Conservation (phyloP, 2,329 filamentous ascomycete species). For the Phoma herbarum region DNA sequence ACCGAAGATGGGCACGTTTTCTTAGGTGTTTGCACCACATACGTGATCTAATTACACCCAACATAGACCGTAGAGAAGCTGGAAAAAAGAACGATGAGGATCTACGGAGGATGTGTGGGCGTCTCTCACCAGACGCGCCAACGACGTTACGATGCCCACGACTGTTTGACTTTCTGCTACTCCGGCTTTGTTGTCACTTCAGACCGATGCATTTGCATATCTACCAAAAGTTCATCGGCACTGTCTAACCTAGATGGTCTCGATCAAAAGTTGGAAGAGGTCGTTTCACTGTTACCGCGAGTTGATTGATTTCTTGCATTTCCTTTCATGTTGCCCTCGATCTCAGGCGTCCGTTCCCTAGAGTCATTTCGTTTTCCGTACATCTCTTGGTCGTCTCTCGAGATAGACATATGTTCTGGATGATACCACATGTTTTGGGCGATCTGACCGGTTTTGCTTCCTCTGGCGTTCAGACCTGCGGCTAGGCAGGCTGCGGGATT, state of each 20-base stretch:
- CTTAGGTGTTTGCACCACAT: conserved; percentile 26
- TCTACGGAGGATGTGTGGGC: conserved; percentile 26
- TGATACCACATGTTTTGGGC: conserved; percentile 44
- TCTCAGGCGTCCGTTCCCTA: conserved; percentile 21
- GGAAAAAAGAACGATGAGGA: conserved; percentile 27
- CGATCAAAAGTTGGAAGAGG: conserved; percentile 33
- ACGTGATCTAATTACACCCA: conserved; percentile 13
- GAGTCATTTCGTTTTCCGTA: conserved; percentile 18
- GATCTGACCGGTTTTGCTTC: conserved; percentile 33
- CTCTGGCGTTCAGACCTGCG: conserved; percentile 36
- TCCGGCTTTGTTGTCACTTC: conserved; percentile 37
- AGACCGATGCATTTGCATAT: conserved; percentile 39
- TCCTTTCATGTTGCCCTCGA: conserved; percentile 9
- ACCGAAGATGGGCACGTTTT: conserved; percentile 49
- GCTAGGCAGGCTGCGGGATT: conserved; percentile 28
- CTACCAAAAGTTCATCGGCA: conserved; percentile 37
- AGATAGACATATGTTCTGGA: conserved; percentile 30
- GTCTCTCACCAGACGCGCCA: conserved; percentile 23
- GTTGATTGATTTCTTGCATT: conserved; percentile 1
- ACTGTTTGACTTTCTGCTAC: conserved; percentile 36
- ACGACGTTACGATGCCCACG: conserved; percentile 51
- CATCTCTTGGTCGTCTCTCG: conserved; percentile 23
- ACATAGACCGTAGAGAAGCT: conserved; percentile 10
- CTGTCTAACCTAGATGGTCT: conserved; percentile 25
- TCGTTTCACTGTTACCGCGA: conserved; percentile 15